phyloP scores from a whole-genome alignment of 2,329 filamentous ascomycete species.

The Trichoderma cornu-damae region DNA sequence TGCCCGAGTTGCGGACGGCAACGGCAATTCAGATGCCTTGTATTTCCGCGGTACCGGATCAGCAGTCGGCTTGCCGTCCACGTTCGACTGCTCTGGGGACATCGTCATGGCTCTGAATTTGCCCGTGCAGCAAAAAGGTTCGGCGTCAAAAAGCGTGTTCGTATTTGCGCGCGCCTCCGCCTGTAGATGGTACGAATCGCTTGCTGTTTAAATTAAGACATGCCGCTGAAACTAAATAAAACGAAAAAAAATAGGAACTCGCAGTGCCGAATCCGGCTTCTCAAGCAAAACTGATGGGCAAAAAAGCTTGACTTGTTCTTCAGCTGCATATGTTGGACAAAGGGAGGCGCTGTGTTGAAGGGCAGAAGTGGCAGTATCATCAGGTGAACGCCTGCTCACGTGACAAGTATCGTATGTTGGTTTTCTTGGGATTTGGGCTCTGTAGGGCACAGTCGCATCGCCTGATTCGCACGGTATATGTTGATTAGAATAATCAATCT shows the following conservation, averaged over 20 bases:
- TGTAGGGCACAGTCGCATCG: neutral
- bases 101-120: slow-evolving; percentile 24
- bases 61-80: slow-evolving; percentile 21
- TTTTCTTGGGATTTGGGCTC: neutral
- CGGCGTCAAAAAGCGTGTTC: slow-evolving; percentile 9
- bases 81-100: slow-evolving; percentile 24
- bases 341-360: neutral
- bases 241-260: neutral
- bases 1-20: slow-evolving; percentile 65
- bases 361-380: slow-evolving; percentile 8
- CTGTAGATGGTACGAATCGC: neutral
- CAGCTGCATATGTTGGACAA: neutral
- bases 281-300: neutral
- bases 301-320: neutral
- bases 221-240: no score
- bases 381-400: slow-evolving; percentile 18
- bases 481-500: no score
- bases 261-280: neutral
- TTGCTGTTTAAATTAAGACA: slow-evolving; percentile 1
- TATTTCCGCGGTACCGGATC: slow-evolving; percentile 43
- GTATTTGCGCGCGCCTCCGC: slow-evolving; percentile 14
- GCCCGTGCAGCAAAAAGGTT: neutral
- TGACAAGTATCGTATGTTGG: neutral
- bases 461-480: neutral
- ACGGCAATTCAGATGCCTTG: slow-evolving; percentile 69